Percentiles rank a stretch among this genome's conserved stretches.
phyloP scores from a whole-genome alignment of 164 flowering plant genomes.

The Cinnamomum micranthum region DNA sequence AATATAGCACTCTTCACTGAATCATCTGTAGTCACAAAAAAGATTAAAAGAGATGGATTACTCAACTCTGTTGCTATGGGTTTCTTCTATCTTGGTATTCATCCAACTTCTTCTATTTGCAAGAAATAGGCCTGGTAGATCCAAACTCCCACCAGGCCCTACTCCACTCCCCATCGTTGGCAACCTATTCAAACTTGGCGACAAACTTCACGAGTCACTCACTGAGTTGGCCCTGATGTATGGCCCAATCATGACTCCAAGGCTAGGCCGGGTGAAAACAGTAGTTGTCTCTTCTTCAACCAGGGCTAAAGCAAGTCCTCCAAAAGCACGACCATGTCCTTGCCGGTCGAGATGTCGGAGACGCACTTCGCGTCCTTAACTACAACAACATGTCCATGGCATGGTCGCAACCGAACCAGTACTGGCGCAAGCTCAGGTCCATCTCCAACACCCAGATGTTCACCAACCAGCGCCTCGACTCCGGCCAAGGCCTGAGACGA shows the following conservation, averaged over 20 bases:
- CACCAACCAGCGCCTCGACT: slow-evolving; percentile 16
- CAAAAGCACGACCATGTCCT: slow-evolving; percentile 23
- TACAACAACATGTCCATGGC: slow-evolving; percentile 14
- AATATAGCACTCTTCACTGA: too few relatives aligned
- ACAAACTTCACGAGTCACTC: slow-evolving; percentile 16
- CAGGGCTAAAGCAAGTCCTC: slow-evolving; percentile 23
- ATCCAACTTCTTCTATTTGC: not conserved
- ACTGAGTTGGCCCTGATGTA: slow-evolving; percentile 13
- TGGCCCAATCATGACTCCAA: slow-evolving; percentile 24
- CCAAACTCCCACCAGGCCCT: slow-evolving; percentile 27
- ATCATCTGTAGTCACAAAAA: too few relatives aligned
- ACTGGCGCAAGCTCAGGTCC: slow-evolving; percentile 18
- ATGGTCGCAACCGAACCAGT: slow-evolving; percentile 14
- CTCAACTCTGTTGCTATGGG: not conserved
- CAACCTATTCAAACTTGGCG: slow-evolving; percentile 21
- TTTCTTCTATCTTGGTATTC: not conserved
- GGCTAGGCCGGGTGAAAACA: slow-evolving; percentile 13
- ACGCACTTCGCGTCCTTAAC: slow-evolving; percentile 7
- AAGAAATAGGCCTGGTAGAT: not conserved
- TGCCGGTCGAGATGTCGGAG: slow-evolving; percentile 16
- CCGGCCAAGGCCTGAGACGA: slow-evolving; percentile 15
- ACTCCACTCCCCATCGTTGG: slow-evolving; percentile 23
- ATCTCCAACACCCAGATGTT: slow-evolving; percentile 16
- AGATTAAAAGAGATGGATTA: not conserved
- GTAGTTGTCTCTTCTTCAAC: slow-evolving; percentile 18